Conservation (phyloP, 805 yeast species). For the Saturnispora serradocipensis region DNA sequence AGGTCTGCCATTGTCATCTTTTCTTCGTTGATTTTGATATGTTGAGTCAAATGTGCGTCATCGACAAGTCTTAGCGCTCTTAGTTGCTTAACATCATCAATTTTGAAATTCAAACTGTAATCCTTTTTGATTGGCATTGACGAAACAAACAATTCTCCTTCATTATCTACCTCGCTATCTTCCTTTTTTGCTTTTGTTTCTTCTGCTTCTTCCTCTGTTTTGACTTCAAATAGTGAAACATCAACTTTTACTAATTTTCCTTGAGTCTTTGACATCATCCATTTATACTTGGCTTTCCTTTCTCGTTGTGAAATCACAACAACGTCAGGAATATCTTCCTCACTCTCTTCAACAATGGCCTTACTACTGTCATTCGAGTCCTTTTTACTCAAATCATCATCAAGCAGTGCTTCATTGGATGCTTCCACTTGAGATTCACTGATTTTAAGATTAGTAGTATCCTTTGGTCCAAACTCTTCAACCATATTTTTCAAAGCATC, state of each 20-base stretch:
- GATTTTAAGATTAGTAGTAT: slow-evolving; percentile 2
- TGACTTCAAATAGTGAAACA: slow-evolving; percentile 3
- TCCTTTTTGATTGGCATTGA: slow-evolving; percentile 7
- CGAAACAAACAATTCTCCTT: slow-evolving; percentile 3
- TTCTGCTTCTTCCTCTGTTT: neutral
- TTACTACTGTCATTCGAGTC: too few relatives aligned
- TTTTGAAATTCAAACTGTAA: slow-evolving; percentile 7
- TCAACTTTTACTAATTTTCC: slow-evolving; percentile 6
- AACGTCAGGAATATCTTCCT: slow-evolving; percentile 5
- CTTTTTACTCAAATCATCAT: too few relatives aligned
- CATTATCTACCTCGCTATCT: slow-evolving; percentile 8
- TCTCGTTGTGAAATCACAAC: slow-evolving; percentile 6
- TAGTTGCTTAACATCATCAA: slow-evolving; percentile 22
- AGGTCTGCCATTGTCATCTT: slow-evolving; percentile 58
- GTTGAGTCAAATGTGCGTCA: slow-evolving; percentile 32
- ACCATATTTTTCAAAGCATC: neutral
- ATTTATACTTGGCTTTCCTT: slow-evolving; percentile 5
- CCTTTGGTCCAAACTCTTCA: neutral
- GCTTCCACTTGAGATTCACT: slow-evolving; percentile 10
- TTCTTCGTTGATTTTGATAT: slow-evolving; percentile 40
- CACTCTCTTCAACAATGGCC: neutral
- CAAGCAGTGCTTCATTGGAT: neutral
- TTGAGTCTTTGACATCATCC: slow-evolving; percentile 8
- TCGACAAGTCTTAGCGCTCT: slow-evolving; percentile 29
- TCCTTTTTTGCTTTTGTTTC: slow-evolving; percentile 5